These are phyloP conservation scores for Aspergillus intermedius DNA, from an alignment of 2,329 filamentous ascomycete species.

Conservation along the genomic window DNA sequence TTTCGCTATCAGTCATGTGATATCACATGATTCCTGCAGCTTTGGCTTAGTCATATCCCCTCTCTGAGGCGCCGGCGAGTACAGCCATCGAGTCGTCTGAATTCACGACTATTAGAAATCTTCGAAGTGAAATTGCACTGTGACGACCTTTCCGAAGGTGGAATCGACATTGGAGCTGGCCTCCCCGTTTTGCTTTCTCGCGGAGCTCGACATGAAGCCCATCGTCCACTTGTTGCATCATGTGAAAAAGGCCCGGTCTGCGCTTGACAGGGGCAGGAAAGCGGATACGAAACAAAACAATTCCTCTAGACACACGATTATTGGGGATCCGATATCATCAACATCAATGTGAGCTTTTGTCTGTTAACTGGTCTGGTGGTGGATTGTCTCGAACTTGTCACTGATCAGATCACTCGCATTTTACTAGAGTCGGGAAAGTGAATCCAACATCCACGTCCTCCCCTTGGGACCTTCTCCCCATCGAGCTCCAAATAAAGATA, in stretches of 20 bases:
- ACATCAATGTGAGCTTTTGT: conserved; percentile 18
- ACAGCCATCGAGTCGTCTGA: too few relatives aligned
- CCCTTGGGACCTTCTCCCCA: conserved; percentile 34
- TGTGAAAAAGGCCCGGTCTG: conserved; percentile 28
- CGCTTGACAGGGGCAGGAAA: conserved; percentile 24
- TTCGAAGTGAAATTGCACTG: background rate
- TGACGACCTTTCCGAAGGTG: conserved; percentile 4
- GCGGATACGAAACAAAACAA: conserved; percentile 19
- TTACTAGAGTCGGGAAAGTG: conserved; percentile 14
- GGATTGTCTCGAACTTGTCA: background rate
- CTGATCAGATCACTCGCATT: conserved; percentile 4
- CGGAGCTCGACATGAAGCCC: conserved; percentile 28
- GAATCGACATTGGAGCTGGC: conserved; percentile 18
- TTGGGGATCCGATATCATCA: conserved; percentile 14
- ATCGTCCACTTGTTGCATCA: conserved; percentile 25
- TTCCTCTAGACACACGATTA: conserved; percentile 14
- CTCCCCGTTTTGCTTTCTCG: conserved; percentile 17
- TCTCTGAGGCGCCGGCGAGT: background rate
- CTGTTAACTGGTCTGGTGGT: background rate
- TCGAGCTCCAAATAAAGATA: conserved; percentile 37
- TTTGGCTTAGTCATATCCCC: conserved; percentile 6
- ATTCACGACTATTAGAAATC: too few relatives aligned
- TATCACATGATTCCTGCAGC: background rate
- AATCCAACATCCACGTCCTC: conserved; percentile 23
- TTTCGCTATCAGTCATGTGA: background rate